These are phyloP conservation scores for Linnemannia elongata DNA, from an alignment of 192 early-diverging fungal species.

Conservation along the genomic window DNA sequence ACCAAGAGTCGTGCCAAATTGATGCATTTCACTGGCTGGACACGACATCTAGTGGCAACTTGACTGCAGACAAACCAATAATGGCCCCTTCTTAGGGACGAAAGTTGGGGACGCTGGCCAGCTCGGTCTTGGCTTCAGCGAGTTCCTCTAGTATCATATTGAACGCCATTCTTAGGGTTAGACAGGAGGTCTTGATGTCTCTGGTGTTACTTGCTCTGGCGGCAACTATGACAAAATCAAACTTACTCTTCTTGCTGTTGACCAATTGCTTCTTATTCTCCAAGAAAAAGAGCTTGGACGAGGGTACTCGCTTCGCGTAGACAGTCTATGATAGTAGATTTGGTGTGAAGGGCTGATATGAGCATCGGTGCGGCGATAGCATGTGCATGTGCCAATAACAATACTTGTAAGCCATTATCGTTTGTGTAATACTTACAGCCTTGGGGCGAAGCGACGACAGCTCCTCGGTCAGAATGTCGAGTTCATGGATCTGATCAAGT, in stretches of 20 bases:
- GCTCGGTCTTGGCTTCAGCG: constrained; percentile 14
- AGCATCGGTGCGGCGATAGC: neutral
- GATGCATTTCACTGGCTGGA: neutral
- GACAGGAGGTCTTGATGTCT: neutral
- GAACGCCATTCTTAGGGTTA: neutral
- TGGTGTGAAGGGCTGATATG: neutral
- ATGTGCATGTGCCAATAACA: neutral
- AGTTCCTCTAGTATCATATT: constrained; percentile 18
- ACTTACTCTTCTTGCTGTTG: constrained; percentile 26
- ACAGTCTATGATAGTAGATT: constrained; percentile 9
- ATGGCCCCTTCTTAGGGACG: neutral
- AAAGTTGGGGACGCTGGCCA: constrained; percentile 20
- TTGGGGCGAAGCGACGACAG: constrained; percentile 32
- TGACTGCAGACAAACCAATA: too few relatives aligned
- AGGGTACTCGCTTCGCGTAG: constrained; percentile 39
- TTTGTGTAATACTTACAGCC: constrained; percentile 12
- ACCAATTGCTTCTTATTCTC: constrained; percentile 20
- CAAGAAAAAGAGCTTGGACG: constrained; percentile 41
- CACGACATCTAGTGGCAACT: neutral
- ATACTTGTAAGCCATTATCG: too few relatives aligned
- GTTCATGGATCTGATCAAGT: constrained; percentile 35
- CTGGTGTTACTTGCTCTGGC: too few relatives aligned
- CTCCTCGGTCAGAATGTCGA: constrained; percentile 51
- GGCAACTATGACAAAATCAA: neutral
- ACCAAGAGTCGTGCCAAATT: neutral